Base-by-base conservation (phyloP, 108 stramenopile genomes). In the Pseudonitzschia multistriata region DNA sequence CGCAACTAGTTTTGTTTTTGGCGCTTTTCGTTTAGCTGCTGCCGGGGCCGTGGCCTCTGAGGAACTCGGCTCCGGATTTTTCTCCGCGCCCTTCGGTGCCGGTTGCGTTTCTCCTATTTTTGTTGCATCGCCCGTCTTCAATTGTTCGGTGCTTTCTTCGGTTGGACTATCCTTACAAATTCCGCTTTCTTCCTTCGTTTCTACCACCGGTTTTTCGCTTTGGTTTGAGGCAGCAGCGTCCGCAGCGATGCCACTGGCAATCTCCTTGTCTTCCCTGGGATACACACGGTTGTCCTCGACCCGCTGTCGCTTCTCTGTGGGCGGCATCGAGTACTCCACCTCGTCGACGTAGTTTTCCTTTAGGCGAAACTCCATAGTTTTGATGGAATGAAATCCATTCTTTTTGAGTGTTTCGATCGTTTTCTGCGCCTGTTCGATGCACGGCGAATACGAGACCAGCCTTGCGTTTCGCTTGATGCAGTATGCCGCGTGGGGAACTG, bases 401-500 rank as follows among this genome's bases (percentile, higher is more conserved):
- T 82, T 65, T 34, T 78, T 73, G 67, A 97, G 25, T 36, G 86
- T 83, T 15, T 56, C 79, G 25, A 79, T 64, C 7, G 85, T 82
- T 24, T 81, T 81, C 74, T 95, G 94, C 19, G 92, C 89, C 76
- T 98, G 97, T 79, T 98, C 97, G 59, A 98, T 85, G 73, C 97
- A 98, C 10, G 97, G 97, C 29, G 87, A 88, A 81, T 97, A 98
- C 21, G 88, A 88, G 13, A 93, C 88, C 7, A 98, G 59, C 24
- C 86, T 72, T 0, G 86, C 92, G 62, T 80, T 82, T 14, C 83
- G 83, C 72, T 90, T 86, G 5, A 96, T 56, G 35, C 76, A 78
- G 70, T 82, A 60, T 14, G 84, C 91, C 13, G 92, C 96, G 74
- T 96, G 87, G 21, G 83, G 87, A 17, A 97, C 76, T 22, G 97